Evolutionary conservation across 805 yeast species (phyloP).

Genomic region (Lipomyces kockii): DNA sequence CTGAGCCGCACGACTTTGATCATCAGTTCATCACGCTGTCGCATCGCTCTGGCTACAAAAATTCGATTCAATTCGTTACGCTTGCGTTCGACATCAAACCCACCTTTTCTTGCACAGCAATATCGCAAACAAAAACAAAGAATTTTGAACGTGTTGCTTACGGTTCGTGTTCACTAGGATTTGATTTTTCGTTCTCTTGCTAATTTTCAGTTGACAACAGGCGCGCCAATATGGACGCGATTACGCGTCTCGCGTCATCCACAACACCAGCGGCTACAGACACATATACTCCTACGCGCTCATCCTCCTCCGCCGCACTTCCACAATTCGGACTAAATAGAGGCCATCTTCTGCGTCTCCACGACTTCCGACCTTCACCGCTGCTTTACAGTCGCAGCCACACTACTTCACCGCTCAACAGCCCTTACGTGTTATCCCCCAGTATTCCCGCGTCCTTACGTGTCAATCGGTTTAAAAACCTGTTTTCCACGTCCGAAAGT

Average conservation of each 20-base stretch:
- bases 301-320: background rate
- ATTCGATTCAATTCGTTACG: background rate
- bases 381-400: constrained; percentile 26
- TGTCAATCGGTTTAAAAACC: constrained; percentile 6
- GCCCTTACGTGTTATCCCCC: constrained; percentile 29
- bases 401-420: constrained; percentile 19
- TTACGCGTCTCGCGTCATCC: constrained; percentile 1
- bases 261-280: background rate
- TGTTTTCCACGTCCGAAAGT: constrained; percentile 6
- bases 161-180: background rate
- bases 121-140: background rate
- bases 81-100: background rate
- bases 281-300: constrained; percentile 17
- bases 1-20: background rate
- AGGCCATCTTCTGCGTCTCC: constrained; percentile 30
- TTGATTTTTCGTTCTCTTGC: background rate
- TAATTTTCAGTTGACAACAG: background rate
- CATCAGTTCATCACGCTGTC: background rate
- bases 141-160: background rate
- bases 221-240: background rate
- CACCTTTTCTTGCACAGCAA: background rate
- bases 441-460: constrained; percentile 9
- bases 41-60: background rate
- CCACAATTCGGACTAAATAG: constrained; percentile 24
- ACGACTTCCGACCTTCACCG: constrained; percentile 18